Conservation (phyloP, 768 basidiomycete genomes). For the Cyclocybe aegerita region DNA sequence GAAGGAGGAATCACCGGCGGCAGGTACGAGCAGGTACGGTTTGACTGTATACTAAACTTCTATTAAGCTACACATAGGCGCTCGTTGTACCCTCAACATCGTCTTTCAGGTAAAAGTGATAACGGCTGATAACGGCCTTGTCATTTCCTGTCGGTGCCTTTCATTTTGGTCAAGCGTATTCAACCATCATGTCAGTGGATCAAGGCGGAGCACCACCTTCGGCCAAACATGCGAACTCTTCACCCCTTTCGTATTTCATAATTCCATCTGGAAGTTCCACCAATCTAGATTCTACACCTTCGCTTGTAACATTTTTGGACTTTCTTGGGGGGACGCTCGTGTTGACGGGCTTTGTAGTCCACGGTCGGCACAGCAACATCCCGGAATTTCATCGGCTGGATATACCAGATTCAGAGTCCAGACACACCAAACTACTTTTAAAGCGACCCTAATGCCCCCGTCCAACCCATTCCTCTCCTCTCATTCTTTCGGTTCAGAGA, state of each 20-base stretch:
- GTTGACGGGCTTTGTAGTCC: slow-evolving; percentile 11
- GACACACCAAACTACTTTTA: slow-evolving; percentile 8
- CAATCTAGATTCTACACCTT: slow-evolving; percentile 1
- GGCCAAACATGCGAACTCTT: background rate
- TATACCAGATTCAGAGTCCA: background rate
- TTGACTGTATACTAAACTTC: no score
- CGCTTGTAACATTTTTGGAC: background rate
- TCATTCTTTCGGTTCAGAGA: slow-evolving; percentile 26
- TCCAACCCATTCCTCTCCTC: slow-evolving; percentile 8
- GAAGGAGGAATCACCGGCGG: no score
- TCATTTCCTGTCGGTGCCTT: no score
- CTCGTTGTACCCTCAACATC: no score
- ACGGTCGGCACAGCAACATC: slow-evolving; percentile 23
- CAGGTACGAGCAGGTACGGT: no score
- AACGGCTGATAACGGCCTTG: no score
- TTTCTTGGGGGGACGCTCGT: slow-evolving; percentile 1
- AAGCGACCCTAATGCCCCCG: slow-evolving; percentile 6
- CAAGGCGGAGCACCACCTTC: background rate
- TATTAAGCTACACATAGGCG: no score
- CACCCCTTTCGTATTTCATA: background rate
- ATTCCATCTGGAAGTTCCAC: slow-evolving; percentile 2
- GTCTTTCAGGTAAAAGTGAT: no score
- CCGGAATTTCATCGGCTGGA: slow-evolving; percentile 12
- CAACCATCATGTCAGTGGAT: background rate
- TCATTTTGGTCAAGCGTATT: no score